Percentiles rank a stretch among this genome's conserved stretches.
Evolutionary conservation across 345 rosid species (phyloP).

Genomic region (Dipteronia sinensis): DNA sequence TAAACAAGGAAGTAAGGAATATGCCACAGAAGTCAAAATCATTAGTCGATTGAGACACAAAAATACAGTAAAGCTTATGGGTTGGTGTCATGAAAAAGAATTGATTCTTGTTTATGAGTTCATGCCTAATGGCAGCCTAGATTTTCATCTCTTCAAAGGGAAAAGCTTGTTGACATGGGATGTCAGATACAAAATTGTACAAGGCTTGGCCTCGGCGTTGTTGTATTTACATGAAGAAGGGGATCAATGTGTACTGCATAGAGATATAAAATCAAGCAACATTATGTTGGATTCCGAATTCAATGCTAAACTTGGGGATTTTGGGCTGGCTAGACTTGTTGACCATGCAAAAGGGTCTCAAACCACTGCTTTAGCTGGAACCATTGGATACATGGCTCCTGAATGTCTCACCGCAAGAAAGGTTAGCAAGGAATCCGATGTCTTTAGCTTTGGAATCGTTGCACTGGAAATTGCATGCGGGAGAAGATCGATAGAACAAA

Average conservation of each 20-base stretch:
- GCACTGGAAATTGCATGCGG: conserved; percentile 35
- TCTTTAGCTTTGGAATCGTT: conserved; percentile 43
- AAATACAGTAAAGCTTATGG: conserved; percentile 38
- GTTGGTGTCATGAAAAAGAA: conserved; percentile 41
- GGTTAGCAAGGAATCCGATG: conserved; percentile 37
- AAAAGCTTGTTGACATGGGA: conserved; percentile 24
- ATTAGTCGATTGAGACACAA: conserved; percentile 40
- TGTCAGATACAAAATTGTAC: conserved; percentile 22
- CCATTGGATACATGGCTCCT: conserved; percentile 35
- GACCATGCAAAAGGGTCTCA: conserved; percentile 33
- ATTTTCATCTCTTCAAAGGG: conserved; percentile 24
- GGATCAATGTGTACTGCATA: conserved; percentile 32
- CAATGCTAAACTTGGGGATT: conserved; percentile 37
- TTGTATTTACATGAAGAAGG: conserved; percentile 40
- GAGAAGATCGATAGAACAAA: conserved; percentile 14
- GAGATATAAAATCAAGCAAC: conserved; percentile 43
- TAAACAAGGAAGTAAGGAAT: conserved; percentile 32
- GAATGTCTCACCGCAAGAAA: conserved; percentile 26
- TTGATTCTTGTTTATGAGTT: conserved; percentile 38
- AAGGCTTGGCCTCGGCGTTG: conserved; percentile 32
- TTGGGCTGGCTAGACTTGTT: conserved; percentile 32
- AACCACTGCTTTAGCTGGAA: conserved; percentile 30
- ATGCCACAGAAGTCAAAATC: conserved; percentile 30
- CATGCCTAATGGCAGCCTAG: conserved; percentile 41
- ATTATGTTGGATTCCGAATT: conserved; percentile 15